Base-by-base conservation (phyloP, 352 stramenopile genomes). In the Globisporangium recalcitrans region DNA sequence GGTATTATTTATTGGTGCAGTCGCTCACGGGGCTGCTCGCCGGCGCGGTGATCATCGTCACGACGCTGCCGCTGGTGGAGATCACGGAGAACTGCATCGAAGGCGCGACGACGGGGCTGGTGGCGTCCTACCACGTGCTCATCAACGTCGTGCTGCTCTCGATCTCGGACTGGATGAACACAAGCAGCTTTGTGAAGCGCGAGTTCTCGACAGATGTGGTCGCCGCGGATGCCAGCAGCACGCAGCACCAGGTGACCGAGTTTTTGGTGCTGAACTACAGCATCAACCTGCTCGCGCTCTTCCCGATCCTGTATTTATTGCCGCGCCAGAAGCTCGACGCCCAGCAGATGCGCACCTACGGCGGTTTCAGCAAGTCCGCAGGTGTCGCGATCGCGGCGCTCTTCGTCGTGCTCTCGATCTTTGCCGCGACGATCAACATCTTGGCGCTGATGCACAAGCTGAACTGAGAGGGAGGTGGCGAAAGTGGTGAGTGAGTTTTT, bases 1-100 rank as follows among this genome's bases (percentile, higher is more conserved):
- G 70, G 74, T 92, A 85, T 53, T 73, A 70, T 6, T 29, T 89
- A 42, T 51, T 70, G 1, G 69, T 88, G 32, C 56, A 65, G 27
- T 77, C 78, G 34, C 46, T 92, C 14, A 34, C 52, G 22, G 83
- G 83, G 0, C 58, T 90, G 16, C 68, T 78, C 9, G 44, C 67
- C 0, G 75, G 71, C 16, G 54, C 75, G 21, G 62, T 78, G 21
- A 56, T 81, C 27, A 52, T 89, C 27, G 78, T 90, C 5, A 81
- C 78, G 10, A 80, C 71, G 47, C 63, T 92, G 34, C 79, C 83
- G 7, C 60, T 92, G 11, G 80, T 90, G 34, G 80, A 92, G 60
- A 87, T 92, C 56, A 83, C 83, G 2, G 80, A 89, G 65, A 86
- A 73, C 10, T 85, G 83, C 31, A 72, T 89, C 21, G 83, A 92